Conservation (phyloP, 495 filamentous ascomycete genomes). For the Daldinia bambusicola region DNA sequence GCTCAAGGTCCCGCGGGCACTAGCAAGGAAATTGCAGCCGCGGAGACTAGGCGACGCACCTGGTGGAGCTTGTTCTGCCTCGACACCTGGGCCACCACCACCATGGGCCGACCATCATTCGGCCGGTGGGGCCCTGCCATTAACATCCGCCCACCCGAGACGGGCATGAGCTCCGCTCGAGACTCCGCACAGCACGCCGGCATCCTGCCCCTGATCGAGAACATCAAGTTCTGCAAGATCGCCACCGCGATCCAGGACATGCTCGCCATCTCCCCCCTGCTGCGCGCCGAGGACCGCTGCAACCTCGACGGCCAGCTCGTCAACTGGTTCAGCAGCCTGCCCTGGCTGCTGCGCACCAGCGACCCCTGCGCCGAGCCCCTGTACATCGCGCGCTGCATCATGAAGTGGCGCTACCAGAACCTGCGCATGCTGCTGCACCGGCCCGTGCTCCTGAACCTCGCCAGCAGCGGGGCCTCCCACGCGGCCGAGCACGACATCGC, state of each 20-base stretch:
- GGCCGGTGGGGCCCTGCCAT: conserved; percentile 78
- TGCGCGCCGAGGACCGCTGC: conserved; percentile 71
- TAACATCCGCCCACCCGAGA: conserved; percentile 74
- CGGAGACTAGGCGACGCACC: conserved; percentile 73
- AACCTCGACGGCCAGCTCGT: conserved; percentile 74
- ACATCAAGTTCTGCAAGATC: conserved; percentile 83
- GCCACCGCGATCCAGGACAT: conserved; percentile 80
- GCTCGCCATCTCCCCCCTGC: conserved; percentile 73
- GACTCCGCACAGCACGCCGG: conserved; percentile 69
- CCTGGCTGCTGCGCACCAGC: conserved; percentile 73
- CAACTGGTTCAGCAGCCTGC: conserved; percentile 77
- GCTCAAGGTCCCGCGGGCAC: conserved; percentile 54
- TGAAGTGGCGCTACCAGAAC: conserved; percentile 85
- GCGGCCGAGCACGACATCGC: conserved; percentile 73
- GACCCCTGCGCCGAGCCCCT: conserved; percentile 77
- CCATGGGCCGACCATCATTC: conserved; percentile 79
- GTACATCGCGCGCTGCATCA: conserved; percentile 74
- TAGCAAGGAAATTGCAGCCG: conserved; percentile 63
- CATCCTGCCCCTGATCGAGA: conserved; percentile 77
- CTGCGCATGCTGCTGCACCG: conserved; percentile 83
- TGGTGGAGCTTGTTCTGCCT: conserved; percentile 87
- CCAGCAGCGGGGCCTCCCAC: conserved; percentile 71
- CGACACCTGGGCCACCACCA: conserved; percentile 81
- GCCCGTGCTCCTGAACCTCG: conserved; percentile 75
- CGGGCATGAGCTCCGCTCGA: conserved; percentile 56